phyloP scores from a whole-genome alignment of 495 filamentous ascomycete species.

The Hypoxylon cercidicola region DNA sequence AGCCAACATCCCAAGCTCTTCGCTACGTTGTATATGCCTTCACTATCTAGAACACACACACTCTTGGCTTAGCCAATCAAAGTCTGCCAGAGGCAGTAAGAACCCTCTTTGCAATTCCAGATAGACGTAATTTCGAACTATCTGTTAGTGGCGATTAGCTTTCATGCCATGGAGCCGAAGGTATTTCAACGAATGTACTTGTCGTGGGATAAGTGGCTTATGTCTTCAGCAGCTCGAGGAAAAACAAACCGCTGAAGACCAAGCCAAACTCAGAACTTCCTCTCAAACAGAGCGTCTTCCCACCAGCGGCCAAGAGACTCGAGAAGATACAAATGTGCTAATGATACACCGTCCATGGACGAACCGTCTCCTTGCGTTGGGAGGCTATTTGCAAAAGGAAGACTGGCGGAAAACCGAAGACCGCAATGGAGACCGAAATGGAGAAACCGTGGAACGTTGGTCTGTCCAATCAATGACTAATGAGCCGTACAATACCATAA shows the following conservation, averaged over 20 bases:
- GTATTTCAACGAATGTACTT: constrained; percentile 11
- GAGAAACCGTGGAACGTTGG: constrained; percentile 20
- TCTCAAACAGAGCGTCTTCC: background rate
- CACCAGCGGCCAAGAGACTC: background rate
- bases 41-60: constrained; percentile 3
- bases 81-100: background rate
- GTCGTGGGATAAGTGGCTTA: constrained; percentile 12
- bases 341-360: constrained; percentile 27
- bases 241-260: background rate
- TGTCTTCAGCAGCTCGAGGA: constrained; percentile 4
- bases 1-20: background rate
- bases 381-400: constrained; percentile 3
- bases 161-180: constrained; percentile 19
- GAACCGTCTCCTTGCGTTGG: constrained; percentile 4
- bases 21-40: background rate
- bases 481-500: constrained; percentile 27
- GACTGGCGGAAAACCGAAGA: background rate
- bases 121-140: background rate
- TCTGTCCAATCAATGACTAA: constrained; percentile 23
- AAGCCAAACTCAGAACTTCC: background rate
- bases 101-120: background rate
- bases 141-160: background rate
- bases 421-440: background rate
- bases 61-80: constrained; percentile 2
- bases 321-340: background rate